phyloP scores from a whole-genome alignment of 805 yeast species.

The Jamesozyma hellenica region DNA sequence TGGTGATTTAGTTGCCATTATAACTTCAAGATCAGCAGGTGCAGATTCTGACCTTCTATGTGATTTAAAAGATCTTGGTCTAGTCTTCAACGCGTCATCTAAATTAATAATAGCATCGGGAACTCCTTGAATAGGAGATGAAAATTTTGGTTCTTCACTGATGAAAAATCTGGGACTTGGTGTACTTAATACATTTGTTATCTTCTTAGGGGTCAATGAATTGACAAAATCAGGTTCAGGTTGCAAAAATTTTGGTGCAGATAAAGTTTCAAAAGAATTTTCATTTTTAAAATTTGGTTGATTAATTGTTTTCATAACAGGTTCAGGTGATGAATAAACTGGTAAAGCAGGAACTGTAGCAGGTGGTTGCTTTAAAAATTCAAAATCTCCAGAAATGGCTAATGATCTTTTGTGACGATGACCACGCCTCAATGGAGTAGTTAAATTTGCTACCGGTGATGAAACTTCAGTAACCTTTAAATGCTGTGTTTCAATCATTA shows the following conservation, averaged over 20 bases:
- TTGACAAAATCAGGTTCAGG: background rate
- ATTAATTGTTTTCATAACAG: background rate
- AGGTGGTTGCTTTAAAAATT: constrained; percentile 30
- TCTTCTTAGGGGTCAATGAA: constrained; percentile 4
- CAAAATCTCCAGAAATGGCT: constrained; percentile 83
- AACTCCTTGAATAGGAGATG: constrained; percentile 26
- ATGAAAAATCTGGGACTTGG: constrained; percentile 25
- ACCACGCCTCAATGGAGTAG: constrained; percentile 35
- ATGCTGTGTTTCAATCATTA: constrained; percentile 15
- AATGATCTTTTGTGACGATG: constrained; percentile 82
- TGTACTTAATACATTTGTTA: constrained; percentile 3
- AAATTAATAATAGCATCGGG: constrained; percentile 51
- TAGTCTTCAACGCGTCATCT: constrained; percentile 41
- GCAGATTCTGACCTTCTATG: constrained; percentile 51
- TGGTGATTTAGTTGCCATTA: constrained; percentile 2
- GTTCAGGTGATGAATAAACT: background rate
- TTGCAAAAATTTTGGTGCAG: background rate
- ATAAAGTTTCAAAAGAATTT: background rate
- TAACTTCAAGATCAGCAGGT: constrained; percentile 37
- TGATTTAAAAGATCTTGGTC: constrained; percentile 23
- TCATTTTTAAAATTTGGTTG: background rate
- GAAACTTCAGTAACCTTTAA: constrained; percentile 9
- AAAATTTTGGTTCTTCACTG: constrained; percentile 25
- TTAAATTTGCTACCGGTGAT: constrained; percentile 6
- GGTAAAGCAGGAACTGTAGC: constrained; percentile 2